phyloP scores from a whole-genome alignment of 495 filamentous ascomycete species.

The Jackrogersella minutella region DNA sequence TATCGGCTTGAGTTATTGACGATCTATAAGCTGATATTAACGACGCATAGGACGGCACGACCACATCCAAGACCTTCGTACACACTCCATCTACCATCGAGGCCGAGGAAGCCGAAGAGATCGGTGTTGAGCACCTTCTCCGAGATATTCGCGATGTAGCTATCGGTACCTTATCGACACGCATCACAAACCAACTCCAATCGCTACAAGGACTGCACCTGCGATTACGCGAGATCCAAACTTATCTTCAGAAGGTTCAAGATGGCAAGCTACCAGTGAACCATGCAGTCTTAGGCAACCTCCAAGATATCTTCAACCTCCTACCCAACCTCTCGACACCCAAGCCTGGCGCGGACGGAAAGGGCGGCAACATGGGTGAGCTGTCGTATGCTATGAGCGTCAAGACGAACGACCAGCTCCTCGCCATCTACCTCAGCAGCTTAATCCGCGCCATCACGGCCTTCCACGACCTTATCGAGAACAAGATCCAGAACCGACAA shows the following conservation, averaged over 20 bases:
- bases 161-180: slow-evolving; percentile 96
- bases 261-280: slow-evolving; percentile 92
- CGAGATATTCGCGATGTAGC: slow-evolving; percentile 98
- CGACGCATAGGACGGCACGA: slow-evolving; percentile 86
- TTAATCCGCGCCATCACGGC: slow-evolving; percentile 97
- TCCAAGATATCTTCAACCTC: slow-evolving; percentile 99
- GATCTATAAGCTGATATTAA: slow-evolving; percentile 28
- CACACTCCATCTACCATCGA: slow-evolving; percentile 99
- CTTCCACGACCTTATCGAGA: slow-evolving; percentile 99
- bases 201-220: slow-evolving; percentile 96
- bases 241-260: slow-evolving; percentile 95
- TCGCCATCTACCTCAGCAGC: slow-evolving; percentile 95
- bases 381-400: slow-evolving; percentile 93
- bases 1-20: not conserved
- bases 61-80: slow-evolving; percentile 95
- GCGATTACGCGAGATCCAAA: slow-evolving; percentile 92
- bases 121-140: slow-evolving; percentile 96
- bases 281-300: slow-evolving; percentile 95
- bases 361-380: slow-evolving; percentile 75
- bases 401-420: slow-evolving; percentile 99
- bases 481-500: slow-evolving; percentile 99
- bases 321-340: slow-evolving; percentile 95
- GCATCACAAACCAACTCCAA: slow-evolving; percentile 96
- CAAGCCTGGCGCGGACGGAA: slow-evolving; percentile 59
- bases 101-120: slow-evolving; percentile 98